Percentiles rank a stretch among this genome's conserved stretches.
Conservation (phyloP, 768 basidiomycete species). For the Termitomyces bulborhizus region DNA sequence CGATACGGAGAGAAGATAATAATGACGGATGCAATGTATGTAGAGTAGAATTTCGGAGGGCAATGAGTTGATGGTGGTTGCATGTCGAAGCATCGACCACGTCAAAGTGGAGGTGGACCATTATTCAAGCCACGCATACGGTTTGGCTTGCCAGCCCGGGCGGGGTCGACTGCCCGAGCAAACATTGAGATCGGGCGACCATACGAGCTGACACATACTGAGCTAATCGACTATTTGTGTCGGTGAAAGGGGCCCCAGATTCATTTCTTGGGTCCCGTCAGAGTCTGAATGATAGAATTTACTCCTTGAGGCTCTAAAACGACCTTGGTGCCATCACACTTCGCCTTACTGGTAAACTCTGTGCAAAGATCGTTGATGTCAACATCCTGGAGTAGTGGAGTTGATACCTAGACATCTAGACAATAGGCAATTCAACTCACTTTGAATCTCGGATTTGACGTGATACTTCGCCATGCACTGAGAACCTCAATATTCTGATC, state of each 20-base stretch:
- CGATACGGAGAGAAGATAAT: background rate
- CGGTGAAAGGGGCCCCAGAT: background rate
- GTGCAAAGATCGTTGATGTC: conserved; percentile 76
- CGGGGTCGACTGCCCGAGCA: background rate
- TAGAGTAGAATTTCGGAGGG: background rate
- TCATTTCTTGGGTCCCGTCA: conserved; percentile 22
- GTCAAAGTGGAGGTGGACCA: background rate
- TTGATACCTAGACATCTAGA: background rate
- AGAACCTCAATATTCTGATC: conserved; percentile 74
- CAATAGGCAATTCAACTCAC: conserved; percentile 30
- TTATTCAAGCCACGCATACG: background rate
- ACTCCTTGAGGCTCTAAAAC: conserved; percentile 61
- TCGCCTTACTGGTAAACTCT: conserved; percentile 77
- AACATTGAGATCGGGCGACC: background rate
- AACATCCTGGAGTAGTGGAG: conserved; percentile 41
- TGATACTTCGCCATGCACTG: conserved; percentile 74
- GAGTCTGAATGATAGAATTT: conserved; percentile 37
- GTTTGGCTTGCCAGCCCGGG: background rate
- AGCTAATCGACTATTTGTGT: background rate
- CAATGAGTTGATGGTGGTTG: background rate
- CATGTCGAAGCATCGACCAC: background rate
- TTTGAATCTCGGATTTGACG: conserved; percentile 70
- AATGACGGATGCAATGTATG: background rate
- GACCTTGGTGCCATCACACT: conserved; percentile 80
- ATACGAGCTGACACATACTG: background rate